Percentiles rank a stretch among this genome's conserved stretches.
These are phyloP conservation scores for Suillus cothurnatus DNA, from an alignment of 768 basidiomycete genomes.

Conservation along the genomic window DNA sequence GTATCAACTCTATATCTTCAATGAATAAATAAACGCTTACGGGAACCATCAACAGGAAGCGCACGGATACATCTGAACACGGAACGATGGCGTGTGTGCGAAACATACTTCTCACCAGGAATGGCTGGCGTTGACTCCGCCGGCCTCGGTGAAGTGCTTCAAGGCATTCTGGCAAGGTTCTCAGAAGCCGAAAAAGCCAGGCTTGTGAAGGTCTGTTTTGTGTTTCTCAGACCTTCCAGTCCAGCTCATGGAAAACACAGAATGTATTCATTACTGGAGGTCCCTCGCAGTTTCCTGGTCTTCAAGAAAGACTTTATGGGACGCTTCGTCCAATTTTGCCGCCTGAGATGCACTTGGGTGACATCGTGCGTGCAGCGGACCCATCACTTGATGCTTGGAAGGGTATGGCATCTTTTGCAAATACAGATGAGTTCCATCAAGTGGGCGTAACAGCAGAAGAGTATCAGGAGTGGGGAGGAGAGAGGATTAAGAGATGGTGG, in stretches of 20 bases:
- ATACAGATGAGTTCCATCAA: conserved; percentile 51
- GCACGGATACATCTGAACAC: conserved; percentile 86
- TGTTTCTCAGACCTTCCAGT: not conserved
- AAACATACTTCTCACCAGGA: conserved; percentile 89
- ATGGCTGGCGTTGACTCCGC: conserved; percentile 96
- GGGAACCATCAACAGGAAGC: conserved; percentile 41
- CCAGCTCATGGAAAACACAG: conserved; percentile 38
- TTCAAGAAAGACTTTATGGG: conserved; percentile 66
- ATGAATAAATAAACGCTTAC: not conserved
- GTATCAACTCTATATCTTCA: not conserved
- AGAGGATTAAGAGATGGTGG: conserved; percentile 88
- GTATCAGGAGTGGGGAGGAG: conserved; percentile 89
- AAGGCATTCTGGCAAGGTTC: conserved; percentile 78
- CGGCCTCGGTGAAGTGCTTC: conserved; percentile 90
- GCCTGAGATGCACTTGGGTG: conserved; percentile 68
- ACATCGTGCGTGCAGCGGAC: conserved; percentile 64
- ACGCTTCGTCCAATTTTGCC: conserved; percentile 85
- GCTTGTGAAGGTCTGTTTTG: conserved; percentile 67
- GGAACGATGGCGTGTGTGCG: conserved; percentile 89
- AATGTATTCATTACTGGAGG: conserved; percentile 91
- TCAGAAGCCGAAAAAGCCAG: conserved; percentile 63
- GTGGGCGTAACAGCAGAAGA: conserved; percentile 73
- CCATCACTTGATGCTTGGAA: conserved; percentile 82
- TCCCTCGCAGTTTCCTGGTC: conserved; percentile 72
- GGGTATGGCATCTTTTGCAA: conserved; percentile 84